A percentile compares a stretch with the other conserved stretches of the same genome.
phyloP scores from a whole-genome alignment of 2,329 filamentous ascomycete genomes.

The Trichothecium sympodiale region DNA sequence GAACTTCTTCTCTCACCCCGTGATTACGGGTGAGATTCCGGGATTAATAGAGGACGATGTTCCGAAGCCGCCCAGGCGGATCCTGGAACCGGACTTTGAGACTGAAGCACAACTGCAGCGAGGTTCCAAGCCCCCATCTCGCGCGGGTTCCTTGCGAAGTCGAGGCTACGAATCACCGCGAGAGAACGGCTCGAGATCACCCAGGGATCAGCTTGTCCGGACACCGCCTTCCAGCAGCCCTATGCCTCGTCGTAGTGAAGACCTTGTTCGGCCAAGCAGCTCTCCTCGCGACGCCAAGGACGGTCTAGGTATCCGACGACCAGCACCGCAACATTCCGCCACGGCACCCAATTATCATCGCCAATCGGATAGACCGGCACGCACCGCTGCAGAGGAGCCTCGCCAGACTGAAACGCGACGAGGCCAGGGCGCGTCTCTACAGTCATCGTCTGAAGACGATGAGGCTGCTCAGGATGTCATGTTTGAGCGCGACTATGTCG shows the following conservation, averaged over 20 bases:
- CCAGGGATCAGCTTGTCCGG: constrained; percentile 28
- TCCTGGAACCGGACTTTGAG: constrained; percentile 20
- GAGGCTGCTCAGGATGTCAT: constrained; percentile 76
- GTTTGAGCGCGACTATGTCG: constrained; percentile 87
- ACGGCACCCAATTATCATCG: constrained; percentile 36
- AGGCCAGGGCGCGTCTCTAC: constrained; percentile 2
- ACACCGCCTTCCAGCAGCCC: constrained; percentile 34
- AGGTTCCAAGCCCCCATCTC: not conserved
- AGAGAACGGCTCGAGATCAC: constrained; percentile 24
- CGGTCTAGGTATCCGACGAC: constrained; percentile 41
- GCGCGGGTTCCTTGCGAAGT: constrained; percentile 17
- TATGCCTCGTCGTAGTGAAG: constrained; percentile 12
- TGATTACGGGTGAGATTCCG: constrained; percentile 67
- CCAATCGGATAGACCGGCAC: constrained; percentile 11
- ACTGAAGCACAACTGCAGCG: constrained; percentile 3
- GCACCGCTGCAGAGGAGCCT: constrained; percentile 2
- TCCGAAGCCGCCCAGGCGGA: constrained; percentile 23
- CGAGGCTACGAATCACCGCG: constrained; percentile 16
- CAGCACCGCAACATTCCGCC: constrained; percentile 31
- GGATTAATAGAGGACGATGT: constrained; percentile 70
- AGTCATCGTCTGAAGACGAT: constrained; percentile 47
- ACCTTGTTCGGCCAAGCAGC: constrained; percentile 17
- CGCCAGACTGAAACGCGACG: not conserved
- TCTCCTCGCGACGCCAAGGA: constrained; percentile 36
- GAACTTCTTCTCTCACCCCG: constrained; percentile 67